phyloP scores from a whole-genome alignment of 164 flowering plant genomes.

The Malania oleifera region DNA sequence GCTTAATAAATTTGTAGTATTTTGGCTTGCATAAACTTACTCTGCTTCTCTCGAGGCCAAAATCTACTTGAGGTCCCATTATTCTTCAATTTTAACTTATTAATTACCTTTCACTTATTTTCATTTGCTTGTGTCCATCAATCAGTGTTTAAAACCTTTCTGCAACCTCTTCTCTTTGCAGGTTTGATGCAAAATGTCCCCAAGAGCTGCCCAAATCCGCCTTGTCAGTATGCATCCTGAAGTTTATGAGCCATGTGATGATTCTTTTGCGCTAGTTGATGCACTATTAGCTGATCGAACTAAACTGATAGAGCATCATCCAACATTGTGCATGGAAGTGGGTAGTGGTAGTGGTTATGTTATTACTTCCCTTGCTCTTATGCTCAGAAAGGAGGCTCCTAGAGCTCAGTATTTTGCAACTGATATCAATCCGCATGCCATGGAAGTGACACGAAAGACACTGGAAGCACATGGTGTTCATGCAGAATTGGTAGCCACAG shows the following conservation, averaged over 20 bases:
- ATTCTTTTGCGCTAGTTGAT: conserved; percentile 92
- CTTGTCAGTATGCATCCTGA: conserved; percentile 80
- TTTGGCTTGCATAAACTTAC: no score
- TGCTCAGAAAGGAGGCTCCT: conserved; percentile 44
- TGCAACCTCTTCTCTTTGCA: no score
- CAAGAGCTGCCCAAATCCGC: conserved; percentile 64
- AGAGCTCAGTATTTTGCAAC: conserved; percentile 66
- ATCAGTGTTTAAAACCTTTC: no score
- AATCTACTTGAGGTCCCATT: no score
- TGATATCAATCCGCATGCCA: conserved; percentile 73
- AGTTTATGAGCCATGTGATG: conserved; percentile 96
- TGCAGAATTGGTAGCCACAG: conserved; percentile 62
- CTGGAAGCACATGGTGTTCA: conserved; percentile 73
- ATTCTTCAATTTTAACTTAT: no score
- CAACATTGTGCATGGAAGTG: conserved; percentile 71
- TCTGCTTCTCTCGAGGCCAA: no score
- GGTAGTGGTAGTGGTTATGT: conserved; percentile 97
- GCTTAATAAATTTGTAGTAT: no score
- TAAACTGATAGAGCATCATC: conserved; percentile 55
- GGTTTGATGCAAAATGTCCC: conserved; percentile 29
- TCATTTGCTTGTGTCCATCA: no score
- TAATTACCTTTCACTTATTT: no score
- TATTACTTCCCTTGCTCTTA: conserved; percentile 77
- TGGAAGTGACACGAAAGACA: conserved; percentile 55
- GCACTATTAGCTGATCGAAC: conserved; percentile 75